Conservation (phyloP, 2,329 filamentous ascomycete species). For the Didymella exigua region DNA sequence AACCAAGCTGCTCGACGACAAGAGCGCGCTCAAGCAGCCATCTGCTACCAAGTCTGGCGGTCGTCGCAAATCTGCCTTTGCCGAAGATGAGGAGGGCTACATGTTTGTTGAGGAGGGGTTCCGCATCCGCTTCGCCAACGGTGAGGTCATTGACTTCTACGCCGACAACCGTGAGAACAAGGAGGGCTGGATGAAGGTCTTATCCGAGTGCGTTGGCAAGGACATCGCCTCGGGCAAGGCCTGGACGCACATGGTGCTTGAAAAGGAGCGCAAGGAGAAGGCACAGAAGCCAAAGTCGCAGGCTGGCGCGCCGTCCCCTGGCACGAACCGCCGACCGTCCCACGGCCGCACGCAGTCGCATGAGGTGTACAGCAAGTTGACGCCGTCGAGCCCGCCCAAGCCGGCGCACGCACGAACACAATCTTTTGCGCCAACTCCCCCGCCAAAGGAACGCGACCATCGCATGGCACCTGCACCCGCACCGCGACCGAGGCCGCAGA, state of each 20-base stretch:
- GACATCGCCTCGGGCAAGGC: constrained; percentile 57
- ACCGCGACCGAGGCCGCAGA: constrained; percentile 43
- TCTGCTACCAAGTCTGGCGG: constrained; percentile 75
- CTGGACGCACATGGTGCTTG: constrained; percentile 68
- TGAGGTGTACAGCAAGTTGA: constrained; percentile 32
- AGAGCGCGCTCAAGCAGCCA: constrained; percentile 79
- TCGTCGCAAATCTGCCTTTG: constrained; percentile 91
- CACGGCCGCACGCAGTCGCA: constrained; percentile 43
- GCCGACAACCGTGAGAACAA: constrained; percentile 87
- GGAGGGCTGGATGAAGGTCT: constrained; percentile 90
- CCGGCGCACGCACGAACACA: constrained; percentile 40
- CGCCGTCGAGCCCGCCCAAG: constrained; percentile 40
- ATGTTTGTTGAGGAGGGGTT: constrained; percentile 99
- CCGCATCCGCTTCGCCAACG: constrained; percentile 97
- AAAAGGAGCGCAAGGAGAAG: constrained; percentile 50
- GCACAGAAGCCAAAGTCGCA: constrained; percentile 25
- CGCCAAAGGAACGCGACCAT: constrained; percentile 39
- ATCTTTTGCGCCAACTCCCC: constrained; percentile 38
- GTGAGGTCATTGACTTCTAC: constrained; percentile 98
- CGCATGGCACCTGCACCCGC: constrained; percentile 34
- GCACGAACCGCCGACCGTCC: constrained; percentile 24
- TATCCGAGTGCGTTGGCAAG: constrained; percentile 72
- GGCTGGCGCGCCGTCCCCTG: constrained; percentile 26
- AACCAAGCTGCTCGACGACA: constrained; percentile 90
- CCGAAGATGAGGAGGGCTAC: constrained; percentile 97